Conservation (phyloP, 2,329 filamentous ascomycete species). For the Macrophomina phaseolina region DNA sequence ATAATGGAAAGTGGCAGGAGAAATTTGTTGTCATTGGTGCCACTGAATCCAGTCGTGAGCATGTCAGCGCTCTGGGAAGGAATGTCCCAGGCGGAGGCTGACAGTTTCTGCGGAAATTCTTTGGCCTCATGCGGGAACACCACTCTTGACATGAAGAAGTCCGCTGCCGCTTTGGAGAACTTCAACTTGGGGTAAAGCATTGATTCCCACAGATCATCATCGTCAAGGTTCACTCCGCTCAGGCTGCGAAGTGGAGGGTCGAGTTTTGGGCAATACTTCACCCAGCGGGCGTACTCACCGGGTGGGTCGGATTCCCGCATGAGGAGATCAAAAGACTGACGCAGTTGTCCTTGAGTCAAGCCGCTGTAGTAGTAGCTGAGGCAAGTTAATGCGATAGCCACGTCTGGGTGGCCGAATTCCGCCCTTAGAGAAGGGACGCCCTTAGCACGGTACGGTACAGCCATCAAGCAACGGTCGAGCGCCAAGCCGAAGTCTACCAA, state of each 20-base stretch:
- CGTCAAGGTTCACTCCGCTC: slow-evolving; percentile 47
- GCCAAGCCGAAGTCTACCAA: slow-evolving; percentile 69
- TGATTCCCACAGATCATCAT: slow-evolving; percentile 54
- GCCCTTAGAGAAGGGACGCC: slow-evolving; percentile 66
- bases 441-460: slow-evolving; percentile 70
- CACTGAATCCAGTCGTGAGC: slow-evolving; percentile 69
- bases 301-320: slow-evolving; percentile 58
- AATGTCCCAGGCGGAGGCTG: slow-evolving; percentile 72
- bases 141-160: slow-evolving; percentile 66
- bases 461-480: slow-evolving; percentile 36
- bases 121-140: slow-evolving; percentile 68
- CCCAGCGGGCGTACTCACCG: slow-evolving; percentile 60
- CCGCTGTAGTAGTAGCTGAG: slow-evolving; percentile 72
- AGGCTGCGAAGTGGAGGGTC: slow-evolving; percentile 32
- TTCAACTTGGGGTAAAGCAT: slow-evolving; percentile 61
- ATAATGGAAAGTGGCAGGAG: slow-evolving; percentile 62
- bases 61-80: slow-evolving; percentile 33
- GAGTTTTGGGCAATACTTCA: slow-evolving; percentile 47
- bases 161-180: slow-evolving; percentile 60
- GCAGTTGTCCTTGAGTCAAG: slow-evolving; percentile 57
- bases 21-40: slow-evolving; percentile 68
- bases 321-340: slow-evolving; percentile 55
- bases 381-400: slow-evolving; percentile 68
- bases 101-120: slow-evolving; percentile 68
- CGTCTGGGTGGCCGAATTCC: slow-evolving; percentile 73